phyloP scores from a whole-genome alignment of 257 asterid genomes.

The Verbascum thapsus region DNA sequence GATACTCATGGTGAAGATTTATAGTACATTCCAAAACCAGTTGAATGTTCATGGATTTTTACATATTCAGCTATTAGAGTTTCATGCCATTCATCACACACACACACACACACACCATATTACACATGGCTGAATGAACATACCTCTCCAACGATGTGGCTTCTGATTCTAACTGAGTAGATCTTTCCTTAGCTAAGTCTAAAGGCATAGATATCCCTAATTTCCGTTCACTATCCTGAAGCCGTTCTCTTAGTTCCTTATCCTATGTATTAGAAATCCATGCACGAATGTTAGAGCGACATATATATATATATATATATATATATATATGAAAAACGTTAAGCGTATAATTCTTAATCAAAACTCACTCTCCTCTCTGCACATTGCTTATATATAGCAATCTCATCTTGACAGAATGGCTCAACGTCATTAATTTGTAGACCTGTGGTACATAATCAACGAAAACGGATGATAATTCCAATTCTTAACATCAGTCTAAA shows the following conservation, averaged over 20 bases:
- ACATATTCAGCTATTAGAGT: too few species aligned
- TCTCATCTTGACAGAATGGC: slow-evolving; percentile 72
- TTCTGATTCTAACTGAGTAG: slow-evolving; percentile 75
- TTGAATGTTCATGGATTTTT: too few species aligned
- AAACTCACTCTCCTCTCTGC: slow-evolving; percentile 58
- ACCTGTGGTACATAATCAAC: slow-evolving; percentile 33
- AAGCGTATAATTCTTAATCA: slow-evolving; percentile 11
- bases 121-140: background rate
- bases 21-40: background rate
- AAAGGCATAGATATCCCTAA: slow-evolving; percentile 89
- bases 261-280: slow-evolving; percentile 48
- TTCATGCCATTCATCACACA: too few species aligned
- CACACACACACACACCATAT: background rate
- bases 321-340: background rate
- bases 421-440: slow-evolving; percentile 91
- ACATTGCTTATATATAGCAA: slow-evolving; percentile 49
- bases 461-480: background rate
- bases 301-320: background rate
- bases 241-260: slow-evolving; percentile 71
- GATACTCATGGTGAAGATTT: background rate
- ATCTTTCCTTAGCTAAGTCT: slow-evolving; percentile 74
- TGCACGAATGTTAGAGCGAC: background rate
- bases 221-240: slow-evolving; percentile 86
- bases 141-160: slow-evolving; percentile 84
- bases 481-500: background rate